Conservation (phyloP, 768 basidiomycete species). For the Pseudohyphozyma bogoriensis region DNA sequence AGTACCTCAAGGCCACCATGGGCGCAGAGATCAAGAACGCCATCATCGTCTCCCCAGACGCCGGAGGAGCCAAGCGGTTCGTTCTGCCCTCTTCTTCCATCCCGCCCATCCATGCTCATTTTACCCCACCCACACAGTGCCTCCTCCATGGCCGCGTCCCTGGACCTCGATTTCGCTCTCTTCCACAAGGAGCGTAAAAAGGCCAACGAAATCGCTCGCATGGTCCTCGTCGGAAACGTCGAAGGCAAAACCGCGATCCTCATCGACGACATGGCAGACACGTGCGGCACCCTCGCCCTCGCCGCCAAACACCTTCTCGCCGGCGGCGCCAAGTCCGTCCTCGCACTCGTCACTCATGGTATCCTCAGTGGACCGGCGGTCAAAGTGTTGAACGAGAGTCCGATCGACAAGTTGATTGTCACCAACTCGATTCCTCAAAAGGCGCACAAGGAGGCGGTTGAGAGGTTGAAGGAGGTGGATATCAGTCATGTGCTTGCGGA, state of each 20-base stretch:
- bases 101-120: not conserved
- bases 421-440: conserved; percentile 94
- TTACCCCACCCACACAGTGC: conserved; percentile 49
- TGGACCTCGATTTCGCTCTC: conserved; percentile 93
- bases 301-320: conserved; percentile 82
- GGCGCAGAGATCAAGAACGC: conserved; percentile 55
- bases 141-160: conserved; percentile 88
- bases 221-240: conserved; percentile 91
- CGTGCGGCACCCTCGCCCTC: conserved; percentile 84
- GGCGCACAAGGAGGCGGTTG: conserved; percentile 58
- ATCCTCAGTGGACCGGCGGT: conserved; percentile 80
- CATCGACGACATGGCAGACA: conserved; percentile 98
- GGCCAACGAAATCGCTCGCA: conserved; percentile 85
- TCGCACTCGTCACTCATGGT: conserved; percentile 92
- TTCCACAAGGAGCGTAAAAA: conserved; percentile 99
- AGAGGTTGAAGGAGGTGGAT: conserved; percentile 85
- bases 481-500: conserved; percentile 90
- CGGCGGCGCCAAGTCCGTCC: conserved; percentile 73
- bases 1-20: conserved; percentile 79
- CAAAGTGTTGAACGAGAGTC: conserved; percentile 56
- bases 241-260: conserved; percentile 85
- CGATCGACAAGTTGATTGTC: conserved; percentile 86
- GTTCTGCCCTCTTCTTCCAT: not conserved
- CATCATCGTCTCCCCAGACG: conserved; percentile 95
- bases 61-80: conserved; percentile 94